Evolutionary conservation across 176 grass and related monocot genomes (phyloP).

Genomic region (Aegilops longissima): DNA sequence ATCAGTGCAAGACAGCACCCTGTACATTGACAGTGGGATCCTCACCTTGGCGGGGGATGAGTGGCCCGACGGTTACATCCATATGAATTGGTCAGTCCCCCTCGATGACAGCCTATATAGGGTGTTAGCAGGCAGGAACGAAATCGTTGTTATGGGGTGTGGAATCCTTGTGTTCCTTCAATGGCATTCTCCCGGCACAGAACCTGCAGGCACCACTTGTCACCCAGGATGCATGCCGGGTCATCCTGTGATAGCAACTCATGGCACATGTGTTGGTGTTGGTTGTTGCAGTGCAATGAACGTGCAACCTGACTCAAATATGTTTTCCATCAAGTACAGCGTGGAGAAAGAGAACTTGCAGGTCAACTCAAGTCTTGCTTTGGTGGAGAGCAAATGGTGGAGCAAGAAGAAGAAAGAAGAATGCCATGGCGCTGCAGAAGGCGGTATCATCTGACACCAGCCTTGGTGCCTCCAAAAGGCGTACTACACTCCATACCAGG

Average conservation of each 20-base stretch:
- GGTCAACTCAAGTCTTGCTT: not conserved
- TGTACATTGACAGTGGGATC: not conserved
- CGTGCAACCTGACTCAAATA: not conserved
- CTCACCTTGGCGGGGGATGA: not conserved
- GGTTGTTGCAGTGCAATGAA: not conserved
- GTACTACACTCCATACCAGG: not conserved
- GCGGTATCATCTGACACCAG: not conserved
- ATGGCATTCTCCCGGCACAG: not conserved
- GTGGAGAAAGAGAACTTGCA: not conserved
- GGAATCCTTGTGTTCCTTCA: not conserved
- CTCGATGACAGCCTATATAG: not conserved
- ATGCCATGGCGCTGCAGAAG: not conserved
- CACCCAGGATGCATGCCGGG: not conserved
- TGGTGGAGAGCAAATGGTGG: not conserved
- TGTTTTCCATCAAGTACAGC: not conserved
- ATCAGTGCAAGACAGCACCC: not conserved
- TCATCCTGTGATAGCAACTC: not conserved
- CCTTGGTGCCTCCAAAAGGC: not conserved
- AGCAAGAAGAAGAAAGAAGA: not conserved
- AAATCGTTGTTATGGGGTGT: not conserved
- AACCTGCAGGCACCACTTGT: not conserved
- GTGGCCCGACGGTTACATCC: not conserved
- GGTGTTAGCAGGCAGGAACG: not conserved
- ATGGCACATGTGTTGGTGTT: not conserved
- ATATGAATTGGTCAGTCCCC: not conserved